Evolutionary conservation across 257 asterid genomes (phyloP), one percentile per base, ranked within the genome.

Genomic region (Paraleonurus japonicus): DNA sequence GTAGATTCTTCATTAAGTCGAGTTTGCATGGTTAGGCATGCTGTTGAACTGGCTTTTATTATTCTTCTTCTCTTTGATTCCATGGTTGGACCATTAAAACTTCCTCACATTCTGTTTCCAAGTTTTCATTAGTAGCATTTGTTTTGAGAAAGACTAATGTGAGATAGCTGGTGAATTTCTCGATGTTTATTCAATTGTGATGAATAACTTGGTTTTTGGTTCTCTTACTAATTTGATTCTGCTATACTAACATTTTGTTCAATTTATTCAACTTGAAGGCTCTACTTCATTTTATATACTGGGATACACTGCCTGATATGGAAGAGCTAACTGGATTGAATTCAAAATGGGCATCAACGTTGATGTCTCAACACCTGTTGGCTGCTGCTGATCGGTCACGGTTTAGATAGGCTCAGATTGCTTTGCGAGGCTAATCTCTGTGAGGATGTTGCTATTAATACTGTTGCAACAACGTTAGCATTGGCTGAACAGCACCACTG

Each of bases 401-500:
- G 97, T 62, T 75, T 94, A 79, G 96, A 94, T 61, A 88, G 97
- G 83, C 91, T 94, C 67, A 77, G 95, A 78, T 76, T 91, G 85
- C 89, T 91, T 17, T 94, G 96, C 32, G 99, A 94, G 83, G 87
- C 95, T 33, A 86, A 61, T 28, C 87, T 94, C 28, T 88, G 97
- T 43, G 89, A 84, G 72, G 90, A 88, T 33, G 92, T 94, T 59
- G 96, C 99, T 43, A 91, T 94, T 48, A 94, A 94, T 72, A 91
- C 97, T 72, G 97, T 94, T 75, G 99, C 99, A 27, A 94, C 97
- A 12, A 94, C 99, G 7, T 80, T 94, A 66, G 99, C 99, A 66
- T 78, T 94, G 76, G 97, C 99, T 3, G 99, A 94, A 78, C 99
- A 94, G 69, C 99, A 94, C 71, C 99, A 91, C 47, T 91, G 97